These are phyloP conservation scores for Linnemannia exigua DNA, from an alignment of 192 early-diverging fungal species.

Conservation along the genomic window DNA sequence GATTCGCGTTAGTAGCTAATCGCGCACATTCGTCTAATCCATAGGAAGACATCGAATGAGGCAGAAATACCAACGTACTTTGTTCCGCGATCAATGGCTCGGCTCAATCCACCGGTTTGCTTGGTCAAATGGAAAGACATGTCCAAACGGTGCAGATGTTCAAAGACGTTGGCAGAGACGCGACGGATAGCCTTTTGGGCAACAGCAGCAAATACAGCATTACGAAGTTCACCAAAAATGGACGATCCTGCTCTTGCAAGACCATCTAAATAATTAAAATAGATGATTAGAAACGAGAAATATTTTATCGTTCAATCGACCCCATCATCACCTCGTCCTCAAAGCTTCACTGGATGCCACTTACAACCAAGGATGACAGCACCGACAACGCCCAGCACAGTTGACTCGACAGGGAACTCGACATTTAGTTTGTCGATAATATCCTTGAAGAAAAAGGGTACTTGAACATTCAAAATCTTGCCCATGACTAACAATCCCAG, in stretches of 20 bases:
- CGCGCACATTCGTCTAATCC: no score
- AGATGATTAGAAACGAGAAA: neutral
- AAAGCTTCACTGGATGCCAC: slow-evolving; percentile 4
- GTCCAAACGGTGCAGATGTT: slow-evolving; percentile 90
- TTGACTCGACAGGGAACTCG: slow-evolving; percentile 71
- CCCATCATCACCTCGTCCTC: no score
- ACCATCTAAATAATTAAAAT: slow-evolving; percentile 71
- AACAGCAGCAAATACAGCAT: slow-evolving; percentile 94
- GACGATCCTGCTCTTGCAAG: slow-evolving; percentile 88
- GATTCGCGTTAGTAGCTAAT: neutral
- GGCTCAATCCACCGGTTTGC: slow-evolving; percentile 96
- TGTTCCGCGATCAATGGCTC: slow-evolving; percentile 96
- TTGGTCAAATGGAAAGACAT: slow-evolving; percentile 92
- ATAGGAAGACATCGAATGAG: no score
- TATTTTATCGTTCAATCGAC: neutral
- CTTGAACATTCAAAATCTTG: slow-evolving; percentile 93
- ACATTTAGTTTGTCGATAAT: slow-evolving; percentile 90
- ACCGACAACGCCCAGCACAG: slow-evolving; percentile 85
- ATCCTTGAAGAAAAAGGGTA: slow-evolving; percentile 96
- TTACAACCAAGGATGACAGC: slow-evolving; percentile 92
- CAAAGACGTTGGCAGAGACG: slow-evolving; percentile 90
- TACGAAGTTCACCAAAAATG: slow-evolving; percentile 90
- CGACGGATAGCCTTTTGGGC: slow-evolving; percentile 94
- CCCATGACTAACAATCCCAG: slow-evolving; percentile 86
- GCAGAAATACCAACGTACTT: slow-evolving; percentile 58